Conservation (phyloP, 2,329 filamentous ascomycete genomes). For the Fusarium hostae region DNA sequence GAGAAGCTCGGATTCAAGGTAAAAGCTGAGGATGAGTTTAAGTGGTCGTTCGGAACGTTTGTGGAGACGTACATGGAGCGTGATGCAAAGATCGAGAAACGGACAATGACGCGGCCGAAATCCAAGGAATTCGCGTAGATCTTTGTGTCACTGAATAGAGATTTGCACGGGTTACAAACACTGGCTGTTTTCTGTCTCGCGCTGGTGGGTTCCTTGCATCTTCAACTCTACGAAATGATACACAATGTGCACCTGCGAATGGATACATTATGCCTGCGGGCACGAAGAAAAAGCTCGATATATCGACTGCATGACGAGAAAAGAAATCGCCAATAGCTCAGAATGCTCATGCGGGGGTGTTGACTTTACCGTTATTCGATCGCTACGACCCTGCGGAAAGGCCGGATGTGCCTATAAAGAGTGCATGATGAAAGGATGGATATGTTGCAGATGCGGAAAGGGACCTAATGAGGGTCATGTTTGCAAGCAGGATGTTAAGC, state of each 20-base stretch:
- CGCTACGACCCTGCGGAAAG: conserved; percentile 7
- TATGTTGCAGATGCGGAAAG: conserved; percentile 35
- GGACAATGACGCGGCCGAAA: conserved; percentile 14
- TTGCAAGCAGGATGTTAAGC: conserved; percentile 29
- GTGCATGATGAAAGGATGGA: conserved; percentile 33
- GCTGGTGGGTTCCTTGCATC: not conserved
- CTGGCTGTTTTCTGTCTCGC: not conserved
- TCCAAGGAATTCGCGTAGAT: conserved; percentile 15
- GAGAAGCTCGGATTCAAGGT: conserved; percentile 58
- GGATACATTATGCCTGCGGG: conserved; percentile 26
- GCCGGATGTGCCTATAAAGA: conserved; percentile 25
- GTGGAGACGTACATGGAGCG: conserved; percentile 52
- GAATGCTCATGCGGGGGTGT: conserved; percentile 31
- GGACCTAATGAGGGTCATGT: conserved; percentile 28
- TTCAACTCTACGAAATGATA: conserved; percentile 17
- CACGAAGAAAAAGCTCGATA: conserved; percentile 37
- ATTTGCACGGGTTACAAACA: not conserved
- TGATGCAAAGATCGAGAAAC: conserved; percentile 30
- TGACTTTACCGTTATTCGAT: conserved; percentile 20
- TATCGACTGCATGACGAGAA: conserved; percentile 28
- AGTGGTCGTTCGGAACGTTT: conserved; percentile 47
- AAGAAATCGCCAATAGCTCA: conserved; percentile 28
- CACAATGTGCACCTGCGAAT: conserved; percentile 39
- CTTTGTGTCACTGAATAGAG: conserved; percentile 26
- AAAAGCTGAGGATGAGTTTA: conserved; percentile 51